phyloP scores from a whole-genome alignment of 2,329 filamentous ascomycete species.

The Echinosphaeria canescens region DNA sequence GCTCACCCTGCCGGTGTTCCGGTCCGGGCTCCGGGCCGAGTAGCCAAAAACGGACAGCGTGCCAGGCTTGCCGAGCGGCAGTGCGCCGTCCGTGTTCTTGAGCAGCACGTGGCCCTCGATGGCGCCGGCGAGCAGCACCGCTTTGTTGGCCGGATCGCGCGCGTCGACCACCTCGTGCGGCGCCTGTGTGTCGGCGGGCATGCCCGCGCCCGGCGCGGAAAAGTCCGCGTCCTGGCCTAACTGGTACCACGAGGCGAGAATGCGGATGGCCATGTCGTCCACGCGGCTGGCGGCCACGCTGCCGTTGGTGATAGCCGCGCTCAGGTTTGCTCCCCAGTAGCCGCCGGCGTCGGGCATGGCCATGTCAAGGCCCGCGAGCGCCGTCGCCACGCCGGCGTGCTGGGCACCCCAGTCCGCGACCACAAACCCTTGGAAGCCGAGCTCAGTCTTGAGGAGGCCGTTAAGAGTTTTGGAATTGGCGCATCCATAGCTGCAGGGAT shows the following conservation, averaged over 20 bases:
- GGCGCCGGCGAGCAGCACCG: conserved; percentile 27
- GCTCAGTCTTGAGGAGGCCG: conserved; percentile 38
- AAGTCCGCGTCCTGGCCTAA: conserved; percentile 26
- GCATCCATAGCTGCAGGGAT: too few species aligned
- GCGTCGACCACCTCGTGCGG: conserved; percentile 32
- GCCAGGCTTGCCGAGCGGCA: conserved; percentile 27
- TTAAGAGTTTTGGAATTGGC: conserved; percentile 48
- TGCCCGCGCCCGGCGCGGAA: conserved; percentile 23
- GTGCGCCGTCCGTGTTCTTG: conserved; percentile 32
- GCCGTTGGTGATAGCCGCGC: conserved; percentile 35
- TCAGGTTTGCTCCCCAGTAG: conserved; percentile 29
- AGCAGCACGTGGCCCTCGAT: conserved; percentile 41
- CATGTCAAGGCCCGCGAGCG: conserved; percentile 49
- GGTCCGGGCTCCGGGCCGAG: conserved; percentile 24
- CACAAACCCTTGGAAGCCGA: conserved; percentile 42
- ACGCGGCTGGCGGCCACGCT: conserved; percentile 30
- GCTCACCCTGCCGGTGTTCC: conserved; percentile 3
- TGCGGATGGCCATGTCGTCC: conserved; percentile 35
- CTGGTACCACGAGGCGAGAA: conserved; percentile 32
- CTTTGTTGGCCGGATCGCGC: conserved; percentile 20
- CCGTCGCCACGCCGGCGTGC: conserved; percentile 36
- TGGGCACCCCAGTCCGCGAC: conserved; percentile 48
- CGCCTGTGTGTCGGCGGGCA: conserved; percentile 22
- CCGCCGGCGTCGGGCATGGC: conserved; percentile 33
- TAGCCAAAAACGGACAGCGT: conserved; percentile 40